Percentiles rank a stretch among this genome's conserved stretches.
Conservation (phyloP, 345 rosid species). For the Citrus inodora region DNA sequence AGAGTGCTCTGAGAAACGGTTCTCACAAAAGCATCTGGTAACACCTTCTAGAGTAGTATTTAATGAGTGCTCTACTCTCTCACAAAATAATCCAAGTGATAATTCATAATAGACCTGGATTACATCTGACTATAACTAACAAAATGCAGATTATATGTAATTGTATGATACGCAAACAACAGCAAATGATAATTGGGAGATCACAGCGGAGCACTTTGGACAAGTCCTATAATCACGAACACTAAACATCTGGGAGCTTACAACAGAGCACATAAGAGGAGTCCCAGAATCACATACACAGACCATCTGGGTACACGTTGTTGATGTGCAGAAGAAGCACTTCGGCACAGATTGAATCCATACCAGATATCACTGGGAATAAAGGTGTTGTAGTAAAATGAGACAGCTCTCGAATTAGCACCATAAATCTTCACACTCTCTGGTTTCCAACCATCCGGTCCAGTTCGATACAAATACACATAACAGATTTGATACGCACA, state of each 20-base stretch:
- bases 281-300: slow-evolving; percentile 15
- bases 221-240: background rate
- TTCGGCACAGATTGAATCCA: slow-evolving; percentile 63
- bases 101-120: background rate
- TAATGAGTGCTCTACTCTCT: background rate
- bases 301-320: slow-evolving; percentile 7
- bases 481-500: slow-evolving; percentile 76
- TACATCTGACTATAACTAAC: background rate
- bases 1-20: background rate
- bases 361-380: slow-evolving; percentile 70
- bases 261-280: slow-evolving; percentile 31
- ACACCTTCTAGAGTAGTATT: background rate
- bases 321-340: slow-evolving; percentile 37
- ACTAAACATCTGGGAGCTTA: background rate
- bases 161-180: background rate
- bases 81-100: background rate
- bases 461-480: slow-evolving; percentile 69
- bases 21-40: background rate
- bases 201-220: background rate
- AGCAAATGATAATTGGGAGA: background rate
- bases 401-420: slow-evolving; percentile 35
- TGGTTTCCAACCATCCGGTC: slow-evolving; percentile 88
- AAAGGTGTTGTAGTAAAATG: slow-evolving; percentile 50
- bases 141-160: background rate
- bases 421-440: slow-evolving; percentile 50